These are phyloP conservation scores for Letharia columbiana DNA, from an alignment of 495 filamentous ascomycete genomes.

Conservation along the genomic window DNA sequence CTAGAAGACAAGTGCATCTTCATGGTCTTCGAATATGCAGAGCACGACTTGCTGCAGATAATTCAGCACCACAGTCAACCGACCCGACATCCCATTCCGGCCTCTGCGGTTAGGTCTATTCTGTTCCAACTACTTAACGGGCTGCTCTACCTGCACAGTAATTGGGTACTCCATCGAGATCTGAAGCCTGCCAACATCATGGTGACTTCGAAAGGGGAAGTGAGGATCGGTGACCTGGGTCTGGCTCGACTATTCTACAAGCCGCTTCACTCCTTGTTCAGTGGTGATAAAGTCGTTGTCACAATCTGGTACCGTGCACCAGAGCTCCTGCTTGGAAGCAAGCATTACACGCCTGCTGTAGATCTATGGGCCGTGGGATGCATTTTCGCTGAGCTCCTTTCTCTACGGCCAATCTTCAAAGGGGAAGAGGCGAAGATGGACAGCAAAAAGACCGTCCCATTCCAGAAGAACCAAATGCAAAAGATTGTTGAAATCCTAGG, in stretches of 20 bases:
- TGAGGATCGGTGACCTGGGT: slow-evolving; percentile 90
- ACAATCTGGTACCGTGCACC: slow-evolving; percentile 99
- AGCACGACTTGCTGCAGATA: slow-evolving; percentile 94
- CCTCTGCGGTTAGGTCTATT: slow-evolving; percentile 79
- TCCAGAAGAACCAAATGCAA: slow-evolving; percentile 97
- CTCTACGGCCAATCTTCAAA: slow-evolving; percentile 92
- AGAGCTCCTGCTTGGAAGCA: slow-evolving; percentile 79
- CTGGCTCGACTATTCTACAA: slow-evolving; percentile 91
- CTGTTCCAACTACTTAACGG: slow-evolving; percentile 93
- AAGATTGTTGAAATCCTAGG: slow-evolving; percentile 97
- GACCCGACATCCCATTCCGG: slow-evolving; percentile 76
- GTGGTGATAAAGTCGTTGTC: slow-evolving; percentile 95
- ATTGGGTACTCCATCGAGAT: slow-evolving; percentile 96
- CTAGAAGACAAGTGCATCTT: slow-evolving; percentile 98
- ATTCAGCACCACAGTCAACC: slow-evolving; percentile 96
- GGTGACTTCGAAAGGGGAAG: slow-evolving; percentile 80
- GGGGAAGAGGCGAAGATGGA: slow-evolving; percentile 99
- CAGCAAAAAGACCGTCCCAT: slow-evolving; percentile 90
- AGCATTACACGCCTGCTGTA: slow-evolving; percentile 92
- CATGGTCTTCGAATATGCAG: slow-evolving; percentile 99
- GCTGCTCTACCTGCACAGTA: slow-evolving; percentile 85
- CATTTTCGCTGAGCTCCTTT: slow-evolving; percentile 92
- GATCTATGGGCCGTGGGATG: slow-evolving; percentile 97
- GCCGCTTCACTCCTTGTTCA: slow-evolving; percentile 81
- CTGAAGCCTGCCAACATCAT: slow-evolving; percentile 98